Evolutionary conservation across 2,329 filamentous ascomycete genomes (phyloP), one percentile per base, ranked within the genome.

Genomic region (Cladobotryum mycophilum): DNA sequence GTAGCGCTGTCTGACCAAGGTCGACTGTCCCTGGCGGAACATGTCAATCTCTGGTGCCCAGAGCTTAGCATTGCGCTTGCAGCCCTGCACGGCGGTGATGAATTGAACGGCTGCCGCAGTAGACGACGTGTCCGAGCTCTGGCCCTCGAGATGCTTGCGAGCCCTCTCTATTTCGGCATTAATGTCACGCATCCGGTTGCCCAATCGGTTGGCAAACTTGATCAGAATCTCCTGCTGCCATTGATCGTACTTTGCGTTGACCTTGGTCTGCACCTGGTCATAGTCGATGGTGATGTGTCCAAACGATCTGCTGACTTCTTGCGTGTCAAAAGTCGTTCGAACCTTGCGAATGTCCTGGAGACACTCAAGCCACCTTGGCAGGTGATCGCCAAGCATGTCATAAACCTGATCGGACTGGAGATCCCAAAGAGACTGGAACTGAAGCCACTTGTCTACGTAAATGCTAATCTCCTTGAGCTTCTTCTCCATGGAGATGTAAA

Each of bases 211-310:
- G 36, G 90, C 93, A 69, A 99, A 99, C 66, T 96, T 96, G 60
- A 88, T 81, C 36, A 97, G 76, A 49, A 99, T 95, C 58, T 99
- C 93, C 61, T 96, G 89, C 68, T 99, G 93, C 93, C 95, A 99
- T 67, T 97, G 92, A 65, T 99, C 95, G 65, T 99, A 99, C 68
- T 97, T 99, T 61, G 90, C 89, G 62, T 97, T 99, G 67, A 99
- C 93, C 70, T 96, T 96, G 51, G 92, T 89, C 69, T 99, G 95
- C 0, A 99, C 93, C 68, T 99, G 95, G 61, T 97, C 93, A 63
- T 99, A 99, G 67, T 99, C 92, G 62, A 99, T 90, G 4, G 87
- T 89, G 48, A 97, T 84, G 67, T 95, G 92, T 4, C 93, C 93
- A 65, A 99, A 99, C 1, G 86, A 87, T 37, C 88, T 86, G 67